Conservation (phyloP, 129 eudicot species). For the Chrysanthemum makinoi region DNA sequence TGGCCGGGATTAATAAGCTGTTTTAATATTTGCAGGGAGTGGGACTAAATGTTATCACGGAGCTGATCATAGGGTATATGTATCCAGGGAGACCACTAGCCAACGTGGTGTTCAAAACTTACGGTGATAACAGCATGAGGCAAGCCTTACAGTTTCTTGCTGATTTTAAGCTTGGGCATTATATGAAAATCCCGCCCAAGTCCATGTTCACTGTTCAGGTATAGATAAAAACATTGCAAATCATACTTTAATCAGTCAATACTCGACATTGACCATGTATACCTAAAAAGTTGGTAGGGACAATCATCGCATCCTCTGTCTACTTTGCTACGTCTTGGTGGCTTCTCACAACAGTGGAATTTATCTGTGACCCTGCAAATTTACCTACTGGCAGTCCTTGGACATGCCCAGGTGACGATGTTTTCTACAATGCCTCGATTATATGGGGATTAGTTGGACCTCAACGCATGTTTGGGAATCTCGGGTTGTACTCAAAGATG, state of each 20-base stretch:
- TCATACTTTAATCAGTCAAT: neutral
- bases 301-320: constrained; percentile 46
- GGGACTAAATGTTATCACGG: constrained; percentile 59
- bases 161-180: constrained; percentile 59
- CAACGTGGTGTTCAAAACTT: constrained; percentile 61
- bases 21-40: constrained; percentile 32
- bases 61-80: constrained; percentile 56
- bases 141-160: constrained; percentile 49
- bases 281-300: constrained; percentile 44
- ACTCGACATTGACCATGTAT: neutral
- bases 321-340: constrained; percentile 82
- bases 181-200: constrained; percentile 63
- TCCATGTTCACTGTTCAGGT: constrained; percentile 69
- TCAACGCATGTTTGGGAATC: constrained; percentile 64
- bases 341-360: constrained; percentile 60
- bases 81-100: constrained; percentile 67
- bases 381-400: constrained; percentile 79
- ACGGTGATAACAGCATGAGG: constrained; percentile 60
- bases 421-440: constrained; percentile 78
- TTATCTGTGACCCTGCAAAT: constrained; percentile 52
- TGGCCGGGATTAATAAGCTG: neutral
- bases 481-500: constrained; percentile 62
- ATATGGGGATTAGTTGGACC: constrained; percentile 96
- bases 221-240: neutral
- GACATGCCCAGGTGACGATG: constrained; percentile 87